phyloP scores from a whole-genome alignment of 2,329 filamentous ascomycete species.

The Colletotrichum musae region DNA sequence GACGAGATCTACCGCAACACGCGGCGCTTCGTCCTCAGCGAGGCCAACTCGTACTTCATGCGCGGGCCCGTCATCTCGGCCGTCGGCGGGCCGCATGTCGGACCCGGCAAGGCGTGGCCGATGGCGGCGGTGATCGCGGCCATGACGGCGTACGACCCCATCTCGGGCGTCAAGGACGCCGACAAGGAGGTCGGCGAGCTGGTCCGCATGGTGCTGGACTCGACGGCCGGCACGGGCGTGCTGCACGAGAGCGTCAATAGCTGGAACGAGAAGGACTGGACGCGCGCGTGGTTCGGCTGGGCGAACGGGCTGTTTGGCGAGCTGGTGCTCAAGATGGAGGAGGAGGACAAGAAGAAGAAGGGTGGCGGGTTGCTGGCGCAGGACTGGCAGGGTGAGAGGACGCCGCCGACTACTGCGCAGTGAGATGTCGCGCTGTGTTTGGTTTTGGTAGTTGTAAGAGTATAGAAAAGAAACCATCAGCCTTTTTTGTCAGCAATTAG shows the following conservation, averaged over 20 bases:
- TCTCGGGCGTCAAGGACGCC: conserved; percentile 43
- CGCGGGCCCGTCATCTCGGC: conserved; percentile 77
- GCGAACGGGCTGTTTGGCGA: conserved; percentile 60
- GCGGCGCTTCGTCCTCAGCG: conserved; percentile 81
- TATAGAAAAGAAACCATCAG: neutral
- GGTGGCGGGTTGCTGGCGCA: conserved; percentile 10
- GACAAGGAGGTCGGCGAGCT: conserved; percentile 54
- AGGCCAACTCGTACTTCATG: conserved; percentile 85
- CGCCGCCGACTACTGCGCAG: neutral
- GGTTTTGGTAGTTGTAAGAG: neutral
- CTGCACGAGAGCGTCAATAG: conserved; percentile 65
- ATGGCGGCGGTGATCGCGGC: conserved; percentile 69
- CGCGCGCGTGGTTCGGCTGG: conserved; percentile 63
- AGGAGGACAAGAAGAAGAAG: conserved; percentile 28
- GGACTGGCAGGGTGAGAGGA: conserved; percentile 21
- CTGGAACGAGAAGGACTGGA: conserved; percentile 57
- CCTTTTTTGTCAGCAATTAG: no score
- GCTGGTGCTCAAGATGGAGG: conserved; percentile 51
- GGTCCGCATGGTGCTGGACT: conserved; percentile 56
- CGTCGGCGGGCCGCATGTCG: conserved; percentile 79
- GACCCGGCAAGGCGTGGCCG: conserved; percentile 70
- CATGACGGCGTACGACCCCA: conserved; percentile 58
- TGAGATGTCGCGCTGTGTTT: neutral
- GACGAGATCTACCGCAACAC: conserved; percentile 84
- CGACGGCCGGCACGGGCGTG: conserved; percentile 58